Conservation (phyloP, 768 basidiomycete genomes). For the Suillus luteus region DNA sequence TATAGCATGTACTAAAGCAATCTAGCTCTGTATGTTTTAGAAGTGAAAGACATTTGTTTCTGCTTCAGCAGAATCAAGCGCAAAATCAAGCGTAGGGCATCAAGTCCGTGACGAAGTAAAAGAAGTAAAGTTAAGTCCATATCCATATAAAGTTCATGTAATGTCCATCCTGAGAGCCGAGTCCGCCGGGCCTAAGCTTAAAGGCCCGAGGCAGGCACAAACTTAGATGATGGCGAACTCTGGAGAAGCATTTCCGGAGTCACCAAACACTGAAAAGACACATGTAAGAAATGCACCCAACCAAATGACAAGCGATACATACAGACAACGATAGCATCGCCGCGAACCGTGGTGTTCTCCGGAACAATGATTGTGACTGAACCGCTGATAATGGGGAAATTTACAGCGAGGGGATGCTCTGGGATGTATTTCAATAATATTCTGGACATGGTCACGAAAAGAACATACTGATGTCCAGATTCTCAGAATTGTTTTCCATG, state of each 20-base stretch:
- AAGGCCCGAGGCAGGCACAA: background rate
- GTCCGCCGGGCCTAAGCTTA: background rate
- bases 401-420: constrained; percentile 61
- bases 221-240: constrained; percentile 51
- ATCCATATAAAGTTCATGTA: background rate
- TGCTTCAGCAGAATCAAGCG: constrained; percentile 2
- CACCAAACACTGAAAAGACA: constrained; percentile 56
- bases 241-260: constrained; percentile 64
- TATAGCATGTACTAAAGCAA: constrained; percentile 15
- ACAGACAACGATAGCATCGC: constrained; percentile 66
- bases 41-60: constrained; percentile 11
- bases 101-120: constrained; percentile 6
- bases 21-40: constrained; percentile 12
- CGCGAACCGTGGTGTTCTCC: constrained; percentile 35
- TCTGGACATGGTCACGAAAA: background rate
- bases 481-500: constrained; percentile 39
- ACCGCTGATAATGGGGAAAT: constrained; percentile 55
- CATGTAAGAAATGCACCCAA: background rate
- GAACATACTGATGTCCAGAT: constrained; percentile 50
- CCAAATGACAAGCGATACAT: constrained; percentile 32
- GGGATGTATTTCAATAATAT: constrained; percentile 15
- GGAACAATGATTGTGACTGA: constrained; percentile 55
- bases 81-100: constrained; percentile 1
- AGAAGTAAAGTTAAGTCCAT: constrained; percentile 1
- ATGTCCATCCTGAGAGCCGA: background rate